A percentile compares a stretch with the other conserved stretches of the same genome.
phyloP scores from a whole-genome alignment of 208 protist genomes.

The Trypanosoma congolense region DNA sequence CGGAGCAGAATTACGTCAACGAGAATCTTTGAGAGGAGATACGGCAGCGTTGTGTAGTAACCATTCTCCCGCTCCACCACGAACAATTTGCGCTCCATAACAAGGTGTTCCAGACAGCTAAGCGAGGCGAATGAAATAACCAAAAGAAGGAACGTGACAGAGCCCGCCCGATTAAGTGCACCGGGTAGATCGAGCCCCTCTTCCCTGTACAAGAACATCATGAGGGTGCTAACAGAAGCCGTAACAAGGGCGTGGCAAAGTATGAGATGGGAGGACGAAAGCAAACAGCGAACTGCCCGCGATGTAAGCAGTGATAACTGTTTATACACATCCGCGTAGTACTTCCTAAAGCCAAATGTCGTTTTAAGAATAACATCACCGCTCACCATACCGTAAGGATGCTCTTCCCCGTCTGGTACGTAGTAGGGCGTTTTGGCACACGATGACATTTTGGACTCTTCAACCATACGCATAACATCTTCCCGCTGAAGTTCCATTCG shows the following conservation, averaged over 20 bases:
- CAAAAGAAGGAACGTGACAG: constrained; percentile 78
- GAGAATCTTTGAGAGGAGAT: constrained; percentile 86
- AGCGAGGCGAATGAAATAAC: constrained; percentile 86
- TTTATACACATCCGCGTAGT: constrained; percentile 86
- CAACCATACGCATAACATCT: constrained; percentile 4
- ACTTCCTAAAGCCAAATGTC: constrained; percentile 45
- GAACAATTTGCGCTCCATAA: constrained; percentile 84
- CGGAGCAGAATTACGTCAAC: constrained; percentile 87
- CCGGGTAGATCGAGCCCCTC: constrained; percentile 81
- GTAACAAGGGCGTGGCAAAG: constrained; percentile 79
- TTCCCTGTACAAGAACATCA: constrained; percentile 78
- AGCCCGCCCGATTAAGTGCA: constrained; percentile 82
- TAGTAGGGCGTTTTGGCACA: too few relatives aligned
- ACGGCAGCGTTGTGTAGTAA: constrained; percentile 82
- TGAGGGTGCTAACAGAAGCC: constrained; percentile 57
- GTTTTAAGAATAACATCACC: constrained; percentile 44
- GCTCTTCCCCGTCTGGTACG: too few relatives aligned
- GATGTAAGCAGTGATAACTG: constrained; percentile 70
- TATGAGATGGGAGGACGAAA: constrained; percentile 79
- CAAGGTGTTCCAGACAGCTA: constrained; percentile 82
- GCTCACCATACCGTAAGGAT: not conserved
- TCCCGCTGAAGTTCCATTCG: constrained; percentile 56
- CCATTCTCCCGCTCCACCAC: constrained; percentile 86
- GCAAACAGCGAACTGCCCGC: constrained; percentile 53
- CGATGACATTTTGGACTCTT: not conserved